These are phyloP conservation scores for Passalora sequoiae DNA, from an alignment of 2,329 filamentous ascomycete species.

Conservation along the genomic window DNA sequence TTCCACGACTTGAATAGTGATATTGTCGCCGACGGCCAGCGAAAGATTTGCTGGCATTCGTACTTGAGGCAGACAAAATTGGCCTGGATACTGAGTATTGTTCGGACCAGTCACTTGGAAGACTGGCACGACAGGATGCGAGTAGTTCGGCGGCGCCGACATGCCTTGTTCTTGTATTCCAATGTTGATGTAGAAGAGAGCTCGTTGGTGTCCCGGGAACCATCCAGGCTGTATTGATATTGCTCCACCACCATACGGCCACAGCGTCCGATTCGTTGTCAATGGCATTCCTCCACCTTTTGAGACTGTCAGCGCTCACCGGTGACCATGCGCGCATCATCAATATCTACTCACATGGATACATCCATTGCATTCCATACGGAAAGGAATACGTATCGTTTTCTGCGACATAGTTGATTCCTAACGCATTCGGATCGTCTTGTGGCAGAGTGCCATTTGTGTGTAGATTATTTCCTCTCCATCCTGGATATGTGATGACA, in stretches of 20 bases:
- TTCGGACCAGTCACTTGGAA: conserved; percentile 79
- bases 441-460: conserved; percentile 57
- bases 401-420: conserved; percentile 35
- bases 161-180: conserved; percentile 55
- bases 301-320: neutral
- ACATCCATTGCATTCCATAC: conserved; percentile 92
- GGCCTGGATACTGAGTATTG: conserved; percentile 73
- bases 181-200: conserved; percentile 85
- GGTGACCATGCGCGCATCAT: conserved; percentile 5
- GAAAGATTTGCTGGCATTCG: conserved; percentile 67
- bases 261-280: conserved; percentile 80
- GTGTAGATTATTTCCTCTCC: conserved; percentile 79
- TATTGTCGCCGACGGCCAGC: conserved; percentile 74
- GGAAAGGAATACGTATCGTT: conserved; percentile 41
- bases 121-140: conserved; percentile 69
- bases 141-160: conserved; percentile 76
- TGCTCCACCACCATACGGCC: conserved; percentile 84
- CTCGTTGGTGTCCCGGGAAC: conserved; percentile 82
- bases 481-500: conserved; percentile 81
- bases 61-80: conserved; percentile 84
- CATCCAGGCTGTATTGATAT: conserved; percentile 87
- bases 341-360: conserved; percentile 68
- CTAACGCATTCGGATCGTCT: conserved; percentile 40
- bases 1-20: conserved; percentile 86
- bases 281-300: conserved; percentile 76